Base-by-base conservation (phyloP, 2,329 filamentous ascomycete species). In the Tolypocladium album region DNA sequence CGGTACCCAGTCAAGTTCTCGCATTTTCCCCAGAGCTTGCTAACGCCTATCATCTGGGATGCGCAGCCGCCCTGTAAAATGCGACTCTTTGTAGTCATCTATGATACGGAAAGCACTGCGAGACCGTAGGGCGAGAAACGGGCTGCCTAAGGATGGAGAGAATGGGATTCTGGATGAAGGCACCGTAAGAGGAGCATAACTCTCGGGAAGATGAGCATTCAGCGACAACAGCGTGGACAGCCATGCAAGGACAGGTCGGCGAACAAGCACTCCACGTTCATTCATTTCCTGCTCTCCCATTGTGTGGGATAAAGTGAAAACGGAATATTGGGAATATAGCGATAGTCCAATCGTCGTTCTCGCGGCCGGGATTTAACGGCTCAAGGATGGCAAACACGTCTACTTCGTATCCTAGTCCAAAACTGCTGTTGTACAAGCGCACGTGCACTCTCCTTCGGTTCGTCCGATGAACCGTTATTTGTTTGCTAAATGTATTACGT, bases 101-200 rank as follows among this genome's bases (percentile, higher is more conserved):
- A 11, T 69, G 58, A 61, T 59, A 22, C 38, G 50, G n/a, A 31
- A 47, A 1, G 57, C 34, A 3, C 17, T 59, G 50, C 39, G 27
- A 12, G 22, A 43, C n/a, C 39, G 58, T 7, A 36, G 45, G 22
- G 8, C n/a, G 17, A 43, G 36, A 8, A 31, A 55, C 13, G 27
- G 39, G 27, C 6, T 15, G 31, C 57, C 13, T 24, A n/a, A 22
- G 45, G 55, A 60, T 12, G 50, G 36, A 22, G 59, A 61, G 53
- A 55, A 22, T 22, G 62, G 60, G 4, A 34, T 36, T 1, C 31
- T 34, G 27, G 39, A n/a, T 13, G 50, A 24, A 22, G 8, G 3
- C 2, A n/a, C 22, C 3, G 17, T n/a, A 36, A 45, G 57, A 53
- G 36, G 27, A 27, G 15, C 57, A 55, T 24, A 27, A 53, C 20